Percentiles rank a stretch among this genome's conserved stretches.
Conservation (phyloP, 164 flowering plant species). For the Liquidambar formosana region DNA sequence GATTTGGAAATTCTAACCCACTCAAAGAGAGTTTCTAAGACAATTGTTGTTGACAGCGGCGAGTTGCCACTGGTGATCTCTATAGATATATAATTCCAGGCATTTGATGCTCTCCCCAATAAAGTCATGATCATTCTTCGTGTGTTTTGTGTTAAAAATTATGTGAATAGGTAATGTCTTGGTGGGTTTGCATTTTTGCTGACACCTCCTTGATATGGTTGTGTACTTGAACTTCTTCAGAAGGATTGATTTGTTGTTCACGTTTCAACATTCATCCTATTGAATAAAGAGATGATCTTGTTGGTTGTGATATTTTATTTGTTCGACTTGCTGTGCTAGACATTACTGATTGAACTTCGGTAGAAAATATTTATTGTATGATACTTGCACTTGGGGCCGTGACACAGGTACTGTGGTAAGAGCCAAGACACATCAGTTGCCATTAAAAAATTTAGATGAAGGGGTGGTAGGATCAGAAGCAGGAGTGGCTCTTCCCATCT, state of each 20-base stretch:
- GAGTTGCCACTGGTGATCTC: slow-evolving; percentile 53
- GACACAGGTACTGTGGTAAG: no score
- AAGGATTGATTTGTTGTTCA: background rate
- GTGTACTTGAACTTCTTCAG: background rate
- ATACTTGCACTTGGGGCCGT: no score
- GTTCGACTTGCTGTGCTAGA: no score
- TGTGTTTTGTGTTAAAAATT: background rate
- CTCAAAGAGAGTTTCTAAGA: slow-evolving; percentile 45
- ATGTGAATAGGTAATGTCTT: background rate
- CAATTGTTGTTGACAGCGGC: slow-evolving; percentile 72
- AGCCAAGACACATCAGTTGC: no score
- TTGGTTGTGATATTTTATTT: slow-evolving; percentile 2
- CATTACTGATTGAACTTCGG: no score
- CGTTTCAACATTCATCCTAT: background rate
- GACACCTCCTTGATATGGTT: background rate
- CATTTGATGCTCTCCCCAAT: background rate
- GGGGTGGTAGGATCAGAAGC: no score
- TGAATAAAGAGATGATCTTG: slow-evolving; percentile 1
- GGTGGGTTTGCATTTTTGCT: background rate
- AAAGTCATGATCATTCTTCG: background rate
- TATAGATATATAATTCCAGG: slow-evolving; percentile 42
- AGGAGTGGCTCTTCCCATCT: no score
- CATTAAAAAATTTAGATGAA: no score
- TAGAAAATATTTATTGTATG: no score
- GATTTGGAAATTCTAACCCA: slow-evolving; percentile 35